Evolutionary conservation across 1,139 yeast genomes (phyloP), one percentile per base, ranked within the genome.

Genomic region (Taphrina pruni): DNA sequence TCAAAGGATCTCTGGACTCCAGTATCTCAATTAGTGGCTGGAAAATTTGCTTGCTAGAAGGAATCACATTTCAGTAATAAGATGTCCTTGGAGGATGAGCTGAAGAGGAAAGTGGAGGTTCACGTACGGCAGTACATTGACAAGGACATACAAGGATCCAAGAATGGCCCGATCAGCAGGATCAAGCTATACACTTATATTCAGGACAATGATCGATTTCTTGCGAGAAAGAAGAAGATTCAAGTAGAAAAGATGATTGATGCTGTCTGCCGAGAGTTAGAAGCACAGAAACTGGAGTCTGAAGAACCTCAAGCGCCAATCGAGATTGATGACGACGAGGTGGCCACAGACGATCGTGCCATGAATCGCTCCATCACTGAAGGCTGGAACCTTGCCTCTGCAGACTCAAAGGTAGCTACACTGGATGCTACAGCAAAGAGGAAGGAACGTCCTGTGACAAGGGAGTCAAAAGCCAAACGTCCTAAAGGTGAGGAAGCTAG

Each of bases 401-500:
- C 54, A 21, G 54, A 50, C n/a, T n/a, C 46, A 17, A 76, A 14
- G 54, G 65, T 11, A 71, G 71, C 26, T 70, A 21, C 14, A 9
- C 12, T 26, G 20, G 65, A 17, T 11, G 8, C 56, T 17, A 38
- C 55, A 9, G 12, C 65, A 60, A 72, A 72, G 65, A 75, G 76
- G 55, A 76, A 79, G 70, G 79, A 79, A 71, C 74, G 70, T 69
- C 78, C 58, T 76, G 80, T 73, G 77, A 81, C 75, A 75, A 52
- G 54, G 20, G 60, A 55, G 32, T 66, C 77, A 45, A 71, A 78
- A 6, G 71, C 79, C 0, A 82, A 82, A 71, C 81, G 85, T 72
- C 81, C 81, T 65, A 84, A 84, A 74, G 82, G 82, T 74, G 81
- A 66, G 79, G 72, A 32, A 36, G n/a, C 26, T 38, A 12, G 12